phyloP scores from a whole-genome alignment of 352 stramenopile species.

The Globisporangium okanoganense region DNA sequence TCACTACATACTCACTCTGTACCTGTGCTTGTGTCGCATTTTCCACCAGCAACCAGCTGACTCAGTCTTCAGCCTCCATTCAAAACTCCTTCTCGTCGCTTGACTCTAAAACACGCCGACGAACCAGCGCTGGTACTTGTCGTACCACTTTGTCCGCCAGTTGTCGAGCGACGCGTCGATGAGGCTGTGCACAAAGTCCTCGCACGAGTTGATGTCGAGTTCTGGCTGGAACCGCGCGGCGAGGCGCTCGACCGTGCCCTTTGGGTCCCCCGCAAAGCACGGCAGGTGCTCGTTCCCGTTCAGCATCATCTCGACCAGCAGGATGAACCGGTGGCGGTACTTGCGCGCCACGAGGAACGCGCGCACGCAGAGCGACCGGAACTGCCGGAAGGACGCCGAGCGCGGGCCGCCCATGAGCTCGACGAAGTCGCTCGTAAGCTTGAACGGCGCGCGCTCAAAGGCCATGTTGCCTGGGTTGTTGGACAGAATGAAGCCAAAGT shows the following conservation, averaged over 20 bases:
- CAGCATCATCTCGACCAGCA: constrained; percentile 97
- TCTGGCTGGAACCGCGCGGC: constrained; percentile 92
- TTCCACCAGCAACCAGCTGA: neutral
- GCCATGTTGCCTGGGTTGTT: constrained; percentile 91
- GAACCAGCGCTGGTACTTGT: constrained; percentile 93
- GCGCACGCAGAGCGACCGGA: constrained; percentile 94
- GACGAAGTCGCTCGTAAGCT: constrained; percentile 97
- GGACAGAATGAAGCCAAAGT: constrained; percentile 95
- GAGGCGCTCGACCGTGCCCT: constrained; percentile 88
- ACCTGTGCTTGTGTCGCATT: neutral
- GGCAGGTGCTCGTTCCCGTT: constrained; percentile 95
- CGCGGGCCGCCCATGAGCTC: constrained; percentile 93
- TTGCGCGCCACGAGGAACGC: constrained; percentile 94
- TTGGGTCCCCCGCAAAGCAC: constrained; percentile 93
- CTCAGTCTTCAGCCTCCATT: neutral
- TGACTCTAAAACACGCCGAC: constrained; percentile 79
- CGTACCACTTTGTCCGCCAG: constrained; percentile 96
- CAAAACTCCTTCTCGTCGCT: neutral
- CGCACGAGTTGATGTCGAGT: constrained; percentile 91
- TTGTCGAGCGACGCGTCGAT: constrained; percentile 96
- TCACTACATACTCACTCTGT: neutral
- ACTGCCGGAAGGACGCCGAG: constrained; percentile 91
- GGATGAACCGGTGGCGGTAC: constrained; percentile 93
- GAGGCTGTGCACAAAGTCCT: constrained; percentile 94
- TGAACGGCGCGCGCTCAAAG: constrained; percentile 97